Conservation (phyloP, 805 yeast genomes). For the Komagataella pseudopastoris region DNA sequence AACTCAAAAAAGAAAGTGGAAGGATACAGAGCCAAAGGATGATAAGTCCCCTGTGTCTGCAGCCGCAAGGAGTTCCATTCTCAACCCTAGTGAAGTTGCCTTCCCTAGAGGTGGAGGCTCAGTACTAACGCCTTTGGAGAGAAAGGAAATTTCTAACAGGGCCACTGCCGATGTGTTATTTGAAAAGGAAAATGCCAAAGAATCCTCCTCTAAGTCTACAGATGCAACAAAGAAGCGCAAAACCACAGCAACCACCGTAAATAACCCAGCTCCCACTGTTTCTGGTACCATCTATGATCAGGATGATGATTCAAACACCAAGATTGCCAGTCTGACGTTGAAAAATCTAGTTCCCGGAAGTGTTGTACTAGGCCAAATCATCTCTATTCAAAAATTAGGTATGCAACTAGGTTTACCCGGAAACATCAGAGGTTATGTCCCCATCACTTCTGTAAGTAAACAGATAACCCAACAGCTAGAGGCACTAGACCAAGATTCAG, state of each 20-base stretch:
- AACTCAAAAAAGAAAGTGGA: slow-evolving; percentile 28
- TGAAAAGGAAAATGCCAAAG: slow-evolving; percentile 16
- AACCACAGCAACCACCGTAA: slow-evolving; percentile 2
- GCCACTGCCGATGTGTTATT: slow-evolving; percentile 82
- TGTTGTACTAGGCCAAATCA: slow-evolving; percentile 63
- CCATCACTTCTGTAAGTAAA: slow-evolving; percentile 59
- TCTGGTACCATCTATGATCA: slow-evolving; percentile 6
- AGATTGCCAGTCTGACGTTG: slow-evolving; percentile 23
- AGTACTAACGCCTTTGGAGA: slow-evolving; percentile 77
- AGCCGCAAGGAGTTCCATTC: slow-evolving; percentile 8
- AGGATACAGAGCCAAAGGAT: slow-evolving; percentile 13
- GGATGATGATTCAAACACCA: slow-evolving; percentile 8
- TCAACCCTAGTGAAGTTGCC: slow-evolving; percentile 27
- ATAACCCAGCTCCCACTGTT: slow-evolving; percentile 14
- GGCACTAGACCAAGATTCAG: slow-evolving; percentile 35
- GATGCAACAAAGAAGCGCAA: slow-evolving; percentile 27
- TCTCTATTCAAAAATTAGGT: slow-evolving; percentile 45
- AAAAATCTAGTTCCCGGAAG: slow-evolving; percentile 60
- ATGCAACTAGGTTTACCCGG: slow-evolving; percentile 66
- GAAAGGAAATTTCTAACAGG: slow-evolving; percentile 85
- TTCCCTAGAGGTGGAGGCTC: slow-evolving; percentile 97
- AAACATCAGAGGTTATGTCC: slow-evolving; percentile 65
- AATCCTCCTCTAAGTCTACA: slow-evolving; percentile 7
- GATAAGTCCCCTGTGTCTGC: background rate
- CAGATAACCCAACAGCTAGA: slow-evolving; percentile 46